phyloP scores from a whole-genome alignment of 768 basidiomycete species.

The Xerocomus spinulosus region DNA sequence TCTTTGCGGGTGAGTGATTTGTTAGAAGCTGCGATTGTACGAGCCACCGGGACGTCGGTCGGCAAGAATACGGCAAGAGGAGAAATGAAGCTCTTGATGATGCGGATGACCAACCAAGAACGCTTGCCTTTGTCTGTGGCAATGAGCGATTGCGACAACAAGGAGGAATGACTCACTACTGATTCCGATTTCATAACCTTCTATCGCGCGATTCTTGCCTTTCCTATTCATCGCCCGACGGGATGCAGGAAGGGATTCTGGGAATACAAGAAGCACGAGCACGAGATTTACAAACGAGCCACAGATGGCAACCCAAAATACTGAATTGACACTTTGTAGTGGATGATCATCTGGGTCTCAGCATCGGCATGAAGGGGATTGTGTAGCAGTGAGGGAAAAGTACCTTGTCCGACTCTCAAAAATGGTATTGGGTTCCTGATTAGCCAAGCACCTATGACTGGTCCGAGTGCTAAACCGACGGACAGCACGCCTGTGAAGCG shows the following conservation, averaged over 20 bases:
- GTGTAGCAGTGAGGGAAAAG: neutral
- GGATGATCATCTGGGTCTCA: constrained; percentile 26
- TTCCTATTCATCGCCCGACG: constrained; percentile 26
- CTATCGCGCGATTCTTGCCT: constrained; percentile 27
- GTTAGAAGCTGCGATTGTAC: constrained; percentile 53
- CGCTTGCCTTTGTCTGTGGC: neutral
- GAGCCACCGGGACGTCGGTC: constrained; percentile 38
- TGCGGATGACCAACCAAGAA: constrained; percentile 14
- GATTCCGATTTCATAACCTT: constrained; percentile 3
- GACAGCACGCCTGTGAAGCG: constrained; percentile 72
- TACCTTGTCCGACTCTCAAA: constrained; percentile 27
- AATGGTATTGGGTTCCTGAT: constrained; percentile 41
- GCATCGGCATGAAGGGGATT: constrained; percentile 6
- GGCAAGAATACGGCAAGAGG: constrained; percentile 73
- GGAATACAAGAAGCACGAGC: constrained; percentile 56
- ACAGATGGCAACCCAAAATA: constrained; percentile 51
- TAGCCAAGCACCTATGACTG: constrained; percentile 57
- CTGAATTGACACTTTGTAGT: constrained; percentile 39
- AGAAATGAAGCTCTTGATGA: constrained; percentile 46
- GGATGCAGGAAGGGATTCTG: constrained; percentile 46
- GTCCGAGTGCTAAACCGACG: constrained; percentile 74
- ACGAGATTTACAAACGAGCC: constrained; percentile 48
- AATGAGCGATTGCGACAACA: neutral
- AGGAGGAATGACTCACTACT: constrained; percentile 9
- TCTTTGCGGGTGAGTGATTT: constrained; percentile 54